Base-by-base conservation (phyloP, 345 rosid species). In the Schrenkiella parvula region DNA sequence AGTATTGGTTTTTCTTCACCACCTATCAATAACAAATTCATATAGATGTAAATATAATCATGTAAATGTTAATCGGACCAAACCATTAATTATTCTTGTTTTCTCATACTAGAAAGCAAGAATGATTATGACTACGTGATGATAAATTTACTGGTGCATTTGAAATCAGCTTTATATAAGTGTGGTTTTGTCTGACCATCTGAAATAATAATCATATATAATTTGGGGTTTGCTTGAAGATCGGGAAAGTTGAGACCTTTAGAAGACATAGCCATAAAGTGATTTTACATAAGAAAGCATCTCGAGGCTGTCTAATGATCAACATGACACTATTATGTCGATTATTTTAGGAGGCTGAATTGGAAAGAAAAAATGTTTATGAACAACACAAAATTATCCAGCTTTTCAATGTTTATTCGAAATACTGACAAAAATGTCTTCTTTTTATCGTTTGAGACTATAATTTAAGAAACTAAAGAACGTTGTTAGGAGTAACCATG, bases 191-290 rank as follows among this genome's bases (percentile, higher is more conserved):
- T 60, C 79, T 68, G 74, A 75, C 64, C 56, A 60, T 74, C 43
- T 50, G 15, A n/a, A 66, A 58, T 67, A 59, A 60, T 68, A 73
- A 68, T 75, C 68, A 75, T 52, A 62, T 46, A 62, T 44, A 35
- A 62, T 47, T 59, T 70, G 31, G 59, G 38, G 71, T 76, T 70
- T 76, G 79, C 79, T 76, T 76, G 75, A 63, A 76, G 75, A 76
- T 68, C 44, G 79, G 70, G 75, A 69, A 76, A 76, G 79, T 53
- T 62, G 75, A 44, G 19, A 29, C 32, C 43, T 69, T 69, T 55
- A 15, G 18, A 52, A 56, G 60, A 69, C 70, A 69, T 35, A 34
- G 68, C 64, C 61, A 34, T 53, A 68, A 68, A 68, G 78, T 66
- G 4, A 12, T 39, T 74, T 61, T 53, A 50, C 56, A 39, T 59